Evolutionary conservation across 768 basidiomycete genomes (phyloP), one percentile per base, ranked within the genome.

Genomic region (Psilocybe cyanescens): DNA sequence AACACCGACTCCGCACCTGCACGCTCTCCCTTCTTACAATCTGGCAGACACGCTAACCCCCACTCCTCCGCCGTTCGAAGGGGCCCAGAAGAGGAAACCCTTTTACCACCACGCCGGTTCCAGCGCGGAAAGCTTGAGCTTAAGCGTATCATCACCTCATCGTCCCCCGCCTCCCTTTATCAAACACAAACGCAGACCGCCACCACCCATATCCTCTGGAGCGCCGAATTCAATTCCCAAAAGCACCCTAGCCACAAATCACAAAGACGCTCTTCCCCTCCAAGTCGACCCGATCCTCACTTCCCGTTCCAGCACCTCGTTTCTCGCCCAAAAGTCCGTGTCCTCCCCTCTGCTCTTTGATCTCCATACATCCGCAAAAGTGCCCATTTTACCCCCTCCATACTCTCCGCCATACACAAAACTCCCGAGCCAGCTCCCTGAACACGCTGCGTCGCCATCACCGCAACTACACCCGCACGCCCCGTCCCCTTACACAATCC

Each of bases 261-360:
- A 11, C 11, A 35, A 35, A 35, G 33, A 11, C 33, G 6, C 33
- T 35, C 33, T 35, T 35, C 11, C 33, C 33, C 33, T 11, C 12
- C 64, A 70, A 62, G 61, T 65, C 46, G 59, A 64, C 24, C 72
- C 73, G 47, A 57, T 65, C n/a, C 60, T 62, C 8, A 54, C 55
- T 30, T 56, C 65, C 2, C 45, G 57, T 57, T 65, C 64, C 9
- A 66, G 50, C 45, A 58, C 59, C 57, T 63, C 52, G 28, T 63
- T 45, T 56, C 67, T 24, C 19, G 60, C 56, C 62, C 62, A 31
- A 60, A 61, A 49, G 57, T 55, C 61, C 65, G 50, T 57, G 63
- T 63, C 59, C 55, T 64, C 56, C 50, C 71, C 74, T 3, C 61
- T 70, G 31, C 65, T 73, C 16, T 58, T 49, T 35, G 59, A 60